These are phyloP conservation scores for Boehmeria nivea DNA, from an alignment of 306 rosid genomes.

Conservation along the genomic window DNA sequence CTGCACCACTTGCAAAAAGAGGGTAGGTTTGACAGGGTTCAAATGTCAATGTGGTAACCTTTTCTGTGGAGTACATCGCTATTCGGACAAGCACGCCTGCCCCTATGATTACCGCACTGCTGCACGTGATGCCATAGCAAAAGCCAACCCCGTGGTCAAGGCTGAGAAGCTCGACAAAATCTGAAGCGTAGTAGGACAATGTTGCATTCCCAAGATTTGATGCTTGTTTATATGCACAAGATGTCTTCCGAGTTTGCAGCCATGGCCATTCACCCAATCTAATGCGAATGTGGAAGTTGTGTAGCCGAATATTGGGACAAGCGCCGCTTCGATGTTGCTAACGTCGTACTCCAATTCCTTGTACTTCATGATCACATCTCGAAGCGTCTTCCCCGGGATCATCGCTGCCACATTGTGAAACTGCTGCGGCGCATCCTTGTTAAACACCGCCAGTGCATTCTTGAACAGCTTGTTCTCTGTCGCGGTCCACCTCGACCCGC, in stretches of 20 bases:
- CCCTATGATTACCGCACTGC: conserved; percentile 81
- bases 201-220: conserved; percentile 29
- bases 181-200: conserved; percentile 30
- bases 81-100: conserved; percentile 81
- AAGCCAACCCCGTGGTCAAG: conserved; percentile 85
- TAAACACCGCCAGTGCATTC: conserved; percentile 73
- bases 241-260: conserved; percentile 48
- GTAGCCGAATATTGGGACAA: conserved; percentile 71
- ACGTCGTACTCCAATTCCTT: conserved; percentile 69
- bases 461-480: conserved; percentile 84
- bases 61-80: conserved; percentile 78
- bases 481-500: conserved; percentile 61
- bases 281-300: conserved; percentile 50
- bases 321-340: conserved; percentile 67
- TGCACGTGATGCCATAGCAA: conserved; percentile 71
- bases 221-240: conserved; percentile 45
- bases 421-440: conserved; percentile 67
- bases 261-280: conserved; percentile 58
- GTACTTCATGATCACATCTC: conserved; percentile 66
- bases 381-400: conserved; percentile 71
- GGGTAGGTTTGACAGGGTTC: conserved; percentile 88
- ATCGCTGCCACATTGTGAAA: conserved; percentile 68
- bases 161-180: conserved; percentile 93
- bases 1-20: conserved; percentile 76
- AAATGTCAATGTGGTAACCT: conserved; percentile 78